These are phyloP conservation scores for Cyberlindnera saturnus DNA, from an alignment of 805 yeast genomes.

Conservation along the genomic window DNA sequence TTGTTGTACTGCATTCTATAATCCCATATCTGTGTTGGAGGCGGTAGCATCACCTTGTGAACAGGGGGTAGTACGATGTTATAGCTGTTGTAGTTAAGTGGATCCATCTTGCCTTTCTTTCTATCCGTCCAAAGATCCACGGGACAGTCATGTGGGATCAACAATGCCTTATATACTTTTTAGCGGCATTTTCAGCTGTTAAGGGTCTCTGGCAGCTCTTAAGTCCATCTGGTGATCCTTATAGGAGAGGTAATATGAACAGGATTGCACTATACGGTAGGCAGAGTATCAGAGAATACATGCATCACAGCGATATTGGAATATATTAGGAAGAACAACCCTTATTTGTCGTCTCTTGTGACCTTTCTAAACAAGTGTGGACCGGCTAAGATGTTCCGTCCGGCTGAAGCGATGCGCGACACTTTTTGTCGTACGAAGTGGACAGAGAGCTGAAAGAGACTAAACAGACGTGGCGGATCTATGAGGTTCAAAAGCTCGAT, in stretches of 20 bases:
- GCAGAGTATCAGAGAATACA: no score
- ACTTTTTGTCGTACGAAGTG: background rate
- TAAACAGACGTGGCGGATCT: no score
- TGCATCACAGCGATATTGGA: no score
- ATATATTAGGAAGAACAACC: no score
- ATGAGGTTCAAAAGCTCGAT: no score
- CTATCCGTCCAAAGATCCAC: background rate
- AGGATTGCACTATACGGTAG: no score
- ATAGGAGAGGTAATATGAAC: no score
- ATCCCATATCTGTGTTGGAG: slow-evolving; percentile 14
- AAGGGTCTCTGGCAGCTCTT: background rate
- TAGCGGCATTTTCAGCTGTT: background rate
- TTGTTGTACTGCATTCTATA: slow-evolving; percentile 5
- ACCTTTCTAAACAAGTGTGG: slow-evolving; percentile 3
- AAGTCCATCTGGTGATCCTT: no score
- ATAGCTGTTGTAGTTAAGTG: slow-evolving; percentile 8
- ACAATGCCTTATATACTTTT: background rate
- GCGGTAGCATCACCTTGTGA: slow-evolving; percentile 15
- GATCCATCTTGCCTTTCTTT: background rate
- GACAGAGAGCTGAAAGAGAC: no score
- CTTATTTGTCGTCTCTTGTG: slow-evolving; percentile 5
- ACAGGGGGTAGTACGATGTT: slow-evolving; percentile 15
- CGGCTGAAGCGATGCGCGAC: slow-evolving; percentile 1
- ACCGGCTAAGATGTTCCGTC: slow-evolving; percentile 1
- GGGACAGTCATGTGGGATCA: background rate